Evolutionary conservation across 495 filamentous ascomycete species (phyloP), one percentile per base, ranked within the genome.

Genomic region (Penicillium macrosclerotiorum): DNA sequence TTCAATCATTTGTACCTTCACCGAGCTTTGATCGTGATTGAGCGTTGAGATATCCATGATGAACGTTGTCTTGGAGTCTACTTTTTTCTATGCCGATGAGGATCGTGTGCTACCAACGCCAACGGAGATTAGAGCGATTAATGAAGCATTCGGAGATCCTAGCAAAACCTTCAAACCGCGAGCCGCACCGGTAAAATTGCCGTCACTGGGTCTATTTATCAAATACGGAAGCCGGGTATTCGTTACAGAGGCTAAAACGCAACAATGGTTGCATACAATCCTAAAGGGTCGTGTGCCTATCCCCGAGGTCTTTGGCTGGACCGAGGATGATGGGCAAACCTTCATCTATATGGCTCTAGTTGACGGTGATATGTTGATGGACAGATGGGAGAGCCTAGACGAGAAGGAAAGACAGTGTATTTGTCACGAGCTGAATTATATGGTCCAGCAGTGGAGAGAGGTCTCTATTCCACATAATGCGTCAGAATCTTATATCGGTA

Each of bases 291-390:
- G 29, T 48, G 63, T 74, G 20, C 72, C 71, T 29, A 57, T 73
- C 16, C 72, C 73, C 8, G 69, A 76, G 45, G 55, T 78, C 5
- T 76, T 68, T 54, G 71, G 68, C 19, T 75, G 72, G 72, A 52
- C 61, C 13, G 59, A 55, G 38, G 70, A 76, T 44, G 59, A 52
- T 22, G 53, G 67, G 33, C 55, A 64, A 38, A 53, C 52, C 11
- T 78, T 77, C 55, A 68, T 75, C 34, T 76, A 75, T 42, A 76
- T 76, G 73, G 51, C 72, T 46, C 50, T 70, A 39, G 59, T 77
- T 18, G 33, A 59, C 27, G 71, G 70, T 16, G 63, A 56, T 17
- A 63, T 64, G 13, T 38, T 76, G 38, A 49, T 67, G 43, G 38
- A 69, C 24, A 52, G 55, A 33, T 74, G 72, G 74, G 46, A 42